Percentiles rank a stretch among this genome's conserved stretches.
Conservation (phyloP, 2,329 filamentous ascomycete genomes). For the Phialophora verrucosa region DNA sequence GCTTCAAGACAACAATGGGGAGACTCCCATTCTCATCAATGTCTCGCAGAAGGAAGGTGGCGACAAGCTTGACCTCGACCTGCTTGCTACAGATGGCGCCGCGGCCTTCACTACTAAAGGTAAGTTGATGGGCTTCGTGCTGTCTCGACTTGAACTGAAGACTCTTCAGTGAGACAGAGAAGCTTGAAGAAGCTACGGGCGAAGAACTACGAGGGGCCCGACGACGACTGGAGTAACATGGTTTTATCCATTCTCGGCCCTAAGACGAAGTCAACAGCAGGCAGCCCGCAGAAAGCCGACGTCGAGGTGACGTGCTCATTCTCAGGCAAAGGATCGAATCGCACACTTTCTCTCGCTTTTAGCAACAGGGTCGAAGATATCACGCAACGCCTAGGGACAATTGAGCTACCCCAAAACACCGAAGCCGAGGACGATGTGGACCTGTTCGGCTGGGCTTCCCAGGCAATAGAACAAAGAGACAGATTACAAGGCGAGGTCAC, state of each 20-base stretch:
- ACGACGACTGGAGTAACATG: slow-evolving; percentile 51
- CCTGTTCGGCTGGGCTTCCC: slow-evolving; percentile 62
- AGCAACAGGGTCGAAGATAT: slow-evolving; percentile 57
- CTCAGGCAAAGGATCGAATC: slow-evolving; percentile 38
- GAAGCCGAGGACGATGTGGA: slow-evolving; percentile 60
- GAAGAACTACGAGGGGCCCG: slow-evolving; percentile 51
- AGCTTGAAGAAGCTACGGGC: slow-evolving; percentile 47
- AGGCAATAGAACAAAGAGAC: slow-evolving; percentile 53
- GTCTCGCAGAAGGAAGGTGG: slow-evolving; percentile 47
- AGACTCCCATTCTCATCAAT: slow-evolving; percentile 55
- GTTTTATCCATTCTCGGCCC: slow-evolving; percentile 45
- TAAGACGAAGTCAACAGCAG: slow-evolving; percentile 10
- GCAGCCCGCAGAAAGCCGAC: slow-evolving; percentile 23
- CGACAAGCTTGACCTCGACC: slow-evolving; percentile 55
- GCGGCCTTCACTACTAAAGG: slow-evolving; percentile 57
- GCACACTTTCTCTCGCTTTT: slow-evolving; percentile 48
- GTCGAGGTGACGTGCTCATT: slow-evolving; percentile 34
- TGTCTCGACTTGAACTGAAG: slow-evolving; percentile 14
- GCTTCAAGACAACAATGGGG: slow-evolving; percentile 23
- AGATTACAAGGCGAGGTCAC: slow-evolving; percentile 51
- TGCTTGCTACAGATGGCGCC: slow-evolving; percentile 65
- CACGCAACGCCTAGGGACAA: slow-evolving; percentile 61
- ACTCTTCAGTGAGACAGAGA: slow-evolving; percentile 46
- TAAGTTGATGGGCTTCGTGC: slow-evolving; percentile 39
- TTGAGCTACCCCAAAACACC: slow-evolving; percentile 57